Conservation (phyloP, 306 rosid species). For the Medicago arabica region DNA sequence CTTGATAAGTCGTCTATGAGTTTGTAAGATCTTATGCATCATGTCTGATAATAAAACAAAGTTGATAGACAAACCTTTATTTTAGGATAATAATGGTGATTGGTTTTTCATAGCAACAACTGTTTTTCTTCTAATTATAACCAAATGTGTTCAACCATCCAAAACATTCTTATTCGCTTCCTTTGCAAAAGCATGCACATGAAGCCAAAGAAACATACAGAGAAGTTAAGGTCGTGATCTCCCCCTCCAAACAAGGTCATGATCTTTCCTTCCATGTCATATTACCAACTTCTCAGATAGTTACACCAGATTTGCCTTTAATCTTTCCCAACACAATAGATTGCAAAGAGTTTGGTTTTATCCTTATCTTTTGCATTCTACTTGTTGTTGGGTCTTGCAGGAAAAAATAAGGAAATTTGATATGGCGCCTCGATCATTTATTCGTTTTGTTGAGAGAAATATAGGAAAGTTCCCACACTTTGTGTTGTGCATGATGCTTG, state of each 20-base stretch:
- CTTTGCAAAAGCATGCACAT: conserved; percentile 25
- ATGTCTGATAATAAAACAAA: background rate
- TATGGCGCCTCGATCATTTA: conserved; percentile 54
- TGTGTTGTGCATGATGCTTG: conserved; percentile 67
- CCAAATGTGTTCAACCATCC: conserved; percentile 55
- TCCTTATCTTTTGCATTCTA: conserved; percentile 26
- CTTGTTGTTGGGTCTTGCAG: conserved; percentile 14
- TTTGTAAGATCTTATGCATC: background rate
- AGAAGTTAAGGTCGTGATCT: conserved; percentile 17
- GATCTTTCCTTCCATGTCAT: conserved; percentile 53
- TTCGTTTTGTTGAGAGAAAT: conserved; percentile 56
- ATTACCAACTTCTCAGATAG: conserved; percentile 10
- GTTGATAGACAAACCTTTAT: conserved; percentile 57
- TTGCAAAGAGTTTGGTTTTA: background rate
- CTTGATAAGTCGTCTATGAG: background rate
- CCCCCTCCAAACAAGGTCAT: conserved; percentile 47
- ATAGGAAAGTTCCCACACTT: conserved; percentile 70
- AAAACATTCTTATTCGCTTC: conserved; percentile 37
- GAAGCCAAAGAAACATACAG: conserved; percentile 27
- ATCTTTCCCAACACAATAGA: conserved; percentile 29
- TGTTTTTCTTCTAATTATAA: conserved; percentile 57
- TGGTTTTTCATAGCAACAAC: conserved; percentile 28
- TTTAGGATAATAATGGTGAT: conserved; percentile 54
- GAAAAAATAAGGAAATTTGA: background rate
- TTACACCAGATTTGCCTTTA: background rate